Conservation (phyloP, 139 green algal genomes). For the Deuterostichococcus epilithicus region DNA sequence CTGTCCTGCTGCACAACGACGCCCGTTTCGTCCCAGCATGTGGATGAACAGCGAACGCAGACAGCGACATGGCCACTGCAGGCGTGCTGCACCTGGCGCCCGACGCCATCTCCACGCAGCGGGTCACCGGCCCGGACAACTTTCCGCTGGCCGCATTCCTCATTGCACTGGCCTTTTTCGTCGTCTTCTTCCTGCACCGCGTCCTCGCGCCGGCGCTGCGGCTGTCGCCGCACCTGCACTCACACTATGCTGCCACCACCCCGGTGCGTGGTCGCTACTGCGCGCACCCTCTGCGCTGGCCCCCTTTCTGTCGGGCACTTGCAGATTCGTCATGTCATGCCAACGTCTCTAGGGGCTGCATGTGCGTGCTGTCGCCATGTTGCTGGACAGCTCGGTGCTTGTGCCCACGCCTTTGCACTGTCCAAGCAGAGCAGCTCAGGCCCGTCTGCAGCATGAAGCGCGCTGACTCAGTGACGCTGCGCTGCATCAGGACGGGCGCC, state of each 20-base stretch:
- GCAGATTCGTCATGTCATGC: no score
- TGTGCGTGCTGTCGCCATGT: no score
- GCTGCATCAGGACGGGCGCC: neutral
- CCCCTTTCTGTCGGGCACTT: no score
- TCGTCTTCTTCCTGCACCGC: conserved; percentile 16
- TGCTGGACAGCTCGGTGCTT: no score
- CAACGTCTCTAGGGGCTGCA: no score
- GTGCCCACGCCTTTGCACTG: no score
- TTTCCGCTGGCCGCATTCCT: conserved; percentile 16
- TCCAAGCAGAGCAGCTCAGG: no score
- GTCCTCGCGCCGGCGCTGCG: conserved; percentile 14
- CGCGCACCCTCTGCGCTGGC: no score
- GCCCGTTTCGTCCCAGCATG: neutral
- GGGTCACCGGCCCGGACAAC: neutral
- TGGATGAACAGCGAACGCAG: no score
- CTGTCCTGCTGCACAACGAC: neutral
- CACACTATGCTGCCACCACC: neutral
- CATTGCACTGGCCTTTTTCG: conserved; percentile 1
- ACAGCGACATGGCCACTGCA: conserved; percentile 1
- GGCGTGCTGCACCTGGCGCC: conserved; percentile 19
- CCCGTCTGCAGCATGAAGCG: no score
- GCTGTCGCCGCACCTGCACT: neutral
- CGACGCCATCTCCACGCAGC: neutral
- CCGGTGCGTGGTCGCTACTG: neutral
- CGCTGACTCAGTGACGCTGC: neutral